These are phyloP conservation scores for Aspergillus homomorphus DNA, from an alignment of 495 filamentous ascomycete genomes.

Conservation along the genomic window DNA sequence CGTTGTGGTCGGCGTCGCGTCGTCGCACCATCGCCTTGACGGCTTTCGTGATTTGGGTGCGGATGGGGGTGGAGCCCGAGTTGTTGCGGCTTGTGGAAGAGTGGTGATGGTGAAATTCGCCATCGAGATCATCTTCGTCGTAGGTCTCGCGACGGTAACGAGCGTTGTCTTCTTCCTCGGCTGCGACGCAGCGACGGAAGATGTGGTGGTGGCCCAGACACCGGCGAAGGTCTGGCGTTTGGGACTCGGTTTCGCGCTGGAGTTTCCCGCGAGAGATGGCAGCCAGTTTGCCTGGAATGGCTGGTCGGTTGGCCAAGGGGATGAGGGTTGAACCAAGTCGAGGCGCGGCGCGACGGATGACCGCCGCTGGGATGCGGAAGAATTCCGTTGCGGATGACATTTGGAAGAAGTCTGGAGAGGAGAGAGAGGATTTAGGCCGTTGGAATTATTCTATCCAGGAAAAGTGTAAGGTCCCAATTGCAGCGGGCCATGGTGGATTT, in stretches of 20 bases:
- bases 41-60: slow-evolving; percentile 10
- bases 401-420: background rate
- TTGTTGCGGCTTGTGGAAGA: background rate
- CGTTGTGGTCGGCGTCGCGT: background rate
- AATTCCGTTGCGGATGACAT: slow-evolving; percentile 6
- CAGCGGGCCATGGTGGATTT: background rate
- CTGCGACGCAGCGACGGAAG: slow-evolving; percentile 15
- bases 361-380: background rate
- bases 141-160: background rate
- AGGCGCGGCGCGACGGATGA: slow-evolving; percentile 3
- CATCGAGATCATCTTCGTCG: background rate
- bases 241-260: slow-evolving; percentile 9
- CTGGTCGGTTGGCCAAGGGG: background rate
- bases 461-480: background rate
- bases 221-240: slow-evolving; percentile 15
- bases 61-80: background rate
- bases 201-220: slow-evolving; percentile 19
- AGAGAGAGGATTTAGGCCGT: too few species aligned
- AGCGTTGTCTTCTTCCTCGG: slow-evolving; percentile 11
- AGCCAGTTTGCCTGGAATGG: slow-evolving; percentile 9
- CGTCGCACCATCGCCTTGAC: slow-evolving; percentile 14
- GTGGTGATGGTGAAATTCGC: background rate
- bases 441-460: too few species aligned
- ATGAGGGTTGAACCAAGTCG: background rate
- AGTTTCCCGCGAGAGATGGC: slow-evolving; percentile 14